Conservation (phyloP, 805 yeast genomes). For the Saccharomyces eubayanus region DNA sequence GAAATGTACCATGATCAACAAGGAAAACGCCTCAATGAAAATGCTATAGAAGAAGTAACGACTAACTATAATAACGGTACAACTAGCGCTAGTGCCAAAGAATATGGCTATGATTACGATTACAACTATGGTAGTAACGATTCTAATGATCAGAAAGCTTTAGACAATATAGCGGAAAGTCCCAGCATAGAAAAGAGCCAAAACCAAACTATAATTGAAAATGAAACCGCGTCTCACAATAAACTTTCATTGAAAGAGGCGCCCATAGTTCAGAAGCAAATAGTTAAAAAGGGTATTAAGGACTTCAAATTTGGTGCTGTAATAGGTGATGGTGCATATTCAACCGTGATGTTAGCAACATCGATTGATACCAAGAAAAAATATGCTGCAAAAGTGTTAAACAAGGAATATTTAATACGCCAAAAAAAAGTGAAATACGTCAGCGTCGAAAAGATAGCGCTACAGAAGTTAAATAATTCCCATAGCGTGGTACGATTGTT, state of each 20-base stretch:
- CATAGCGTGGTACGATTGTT: conserved; percentile 59
- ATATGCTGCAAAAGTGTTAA: conserved; percentile 70
- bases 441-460: conserved; percentile 72
- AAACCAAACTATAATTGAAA: not conserved
- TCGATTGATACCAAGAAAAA: conserved; percentile 66
- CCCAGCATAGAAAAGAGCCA: not conserved
- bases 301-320: conserved; percentile 86
- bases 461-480: conserved; percentile 55
- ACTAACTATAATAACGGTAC: not conserved
- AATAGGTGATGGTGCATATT: conserved; percentile 93
- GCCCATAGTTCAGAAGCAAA: conserved; percentile 31
- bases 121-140: not conserved
- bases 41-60: not conserved
- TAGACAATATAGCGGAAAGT: not conserved
- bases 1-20: conserved; percentile 10
- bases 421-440: conserved; percentile 82
- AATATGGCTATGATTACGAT: not conserved
- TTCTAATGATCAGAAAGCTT: not conserved
- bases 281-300: conserved; percentile 50
- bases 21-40: conserved; percentile 1
- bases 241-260: not conserved
- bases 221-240: not conserved
- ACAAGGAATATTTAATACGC: conserved; percentile 67
- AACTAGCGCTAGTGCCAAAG: not conserved
- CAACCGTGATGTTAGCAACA: conserved; percentile 82